These are phyloP conservation scores for Pyrus betulifolia DNA, from an alignment of 306 rosid genomes.

Conservation along the genomic window DNA sequence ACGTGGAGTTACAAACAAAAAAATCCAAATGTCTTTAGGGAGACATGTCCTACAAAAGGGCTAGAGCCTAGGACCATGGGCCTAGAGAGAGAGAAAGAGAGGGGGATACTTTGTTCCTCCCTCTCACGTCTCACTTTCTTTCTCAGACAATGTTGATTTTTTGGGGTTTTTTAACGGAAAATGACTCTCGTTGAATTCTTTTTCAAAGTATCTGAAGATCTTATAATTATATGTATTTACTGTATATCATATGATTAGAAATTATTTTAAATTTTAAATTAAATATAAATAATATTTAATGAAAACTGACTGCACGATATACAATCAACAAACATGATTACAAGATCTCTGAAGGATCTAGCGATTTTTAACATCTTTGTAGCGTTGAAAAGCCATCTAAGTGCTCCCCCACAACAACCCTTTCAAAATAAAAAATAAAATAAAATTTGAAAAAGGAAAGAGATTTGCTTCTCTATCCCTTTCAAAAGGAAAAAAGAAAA, in stretches of 20 bases:
- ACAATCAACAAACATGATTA: accelerated
- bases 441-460: not conserved
- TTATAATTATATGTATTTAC: no score
- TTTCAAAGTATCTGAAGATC: accelerated
- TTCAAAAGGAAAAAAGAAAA: no score
- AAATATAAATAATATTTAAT: no score
- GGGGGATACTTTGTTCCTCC: not conserved
- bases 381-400: conserved; percentile 5
- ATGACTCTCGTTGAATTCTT: accelerated
- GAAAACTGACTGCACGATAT: accelerated
- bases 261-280: no score
- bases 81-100: not conserved
- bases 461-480: no score
- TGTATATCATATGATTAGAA: accelerated
- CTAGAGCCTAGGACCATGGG: not conserved
- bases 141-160: not conserved
- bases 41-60: not conserved
- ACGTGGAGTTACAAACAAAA: not conserved
- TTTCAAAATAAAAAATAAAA: not conserved
- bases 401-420: not conserved
- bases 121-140: not conserved
- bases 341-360: accelerated
- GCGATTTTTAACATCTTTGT: not conserved
- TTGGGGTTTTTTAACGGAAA: no score
- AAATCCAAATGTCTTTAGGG: not conserved